Evolutionary conservation across 2,329 filamentous ascomycete genomes (phyloP).

Genomic region (Stachybotrys elegans): DNA sequence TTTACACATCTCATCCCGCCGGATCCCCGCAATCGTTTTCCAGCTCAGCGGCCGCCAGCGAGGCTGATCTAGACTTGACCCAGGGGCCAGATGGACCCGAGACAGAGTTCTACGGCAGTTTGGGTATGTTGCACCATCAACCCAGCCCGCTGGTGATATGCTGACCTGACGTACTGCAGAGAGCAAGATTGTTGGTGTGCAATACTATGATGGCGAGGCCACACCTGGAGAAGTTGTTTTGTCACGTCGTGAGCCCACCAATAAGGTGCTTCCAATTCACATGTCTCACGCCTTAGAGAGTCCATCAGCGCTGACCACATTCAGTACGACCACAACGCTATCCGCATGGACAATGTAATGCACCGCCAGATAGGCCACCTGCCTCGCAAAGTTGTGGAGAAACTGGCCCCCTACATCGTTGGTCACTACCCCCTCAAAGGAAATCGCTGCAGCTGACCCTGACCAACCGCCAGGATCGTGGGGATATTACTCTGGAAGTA

Average conservation of each 20-base stretch:
- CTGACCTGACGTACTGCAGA: constrained; percentile 22
- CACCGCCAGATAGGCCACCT: constrained; percentile 75
- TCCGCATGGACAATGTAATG: constrained; percentile 73
- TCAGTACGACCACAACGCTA: constrained; percentile 69
- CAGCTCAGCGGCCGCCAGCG: constrained; percentile 14
- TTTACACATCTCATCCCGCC: constrained; percentile 7
- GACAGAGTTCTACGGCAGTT: constrained; percentile 42
- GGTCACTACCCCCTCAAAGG: too few species aligned
- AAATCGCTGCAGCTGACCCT: constrained; percentile 5
- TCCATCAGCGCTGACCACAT: background rate
- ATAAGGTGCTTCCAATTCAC: constrained; percentile 36
- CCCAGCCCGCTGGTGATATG: constrained; percentile 2
- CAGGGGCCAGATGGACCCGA: constrained; percentile 35
- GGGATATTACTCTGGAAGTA: constrained; percentile 62
- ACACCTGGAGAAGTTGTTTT: constrained; percentile 59
- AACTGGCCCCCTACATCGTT: constrained; percentile 69
- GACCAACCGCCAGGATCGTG: constrained; percentile 42
- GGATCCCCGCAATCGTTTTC: constrained; percentile 12
- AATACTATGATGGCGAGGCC: constrained; percentile 59
- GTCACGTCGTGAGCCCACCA: constrained; percentile 60
- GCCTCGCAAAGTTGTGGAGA: constrained; percentile 60
- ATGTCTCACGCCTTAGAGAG: background rate
- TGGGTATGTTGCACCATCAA: constrained; percentile 25
- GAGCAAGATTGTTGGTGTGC: constrained; percentile 46
- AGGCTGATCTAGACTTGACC: constrained; percentile 38